Conservation (phyloP, 805 yeast genomes). For the Pichia rugopelliculosa region DNA sequence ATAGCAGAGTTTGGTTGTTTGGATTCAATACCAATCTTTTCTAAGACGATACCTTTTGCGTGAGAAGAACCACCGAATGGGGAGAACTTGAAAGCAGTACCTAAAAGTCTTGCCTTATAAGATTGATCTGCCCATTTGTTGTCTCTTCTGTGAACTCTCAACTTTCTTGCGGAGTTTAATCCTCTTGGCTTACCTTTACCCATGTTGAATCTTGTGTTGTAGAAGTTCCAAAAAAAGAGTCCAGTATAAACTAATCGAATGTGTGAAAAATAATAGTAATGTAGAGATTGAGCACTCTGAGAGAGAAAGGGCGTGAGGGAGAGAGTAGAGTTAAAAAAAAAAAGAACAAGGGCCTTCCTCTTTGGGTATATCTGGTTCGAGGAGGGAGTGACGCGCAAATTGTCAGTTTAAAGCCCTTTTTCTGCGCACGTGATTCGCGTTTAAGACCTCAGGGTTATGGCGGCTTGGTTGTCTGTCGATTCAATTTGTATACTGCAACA, state of each 20-base stretch:
- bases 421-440: not conserved
- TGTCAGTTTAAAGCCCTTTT: not conserved
- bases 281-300: not conserved
- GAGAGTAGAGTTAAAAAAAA: too few relatives aligned
- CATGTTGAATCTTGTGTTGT: slow-evolving; percentile 47
- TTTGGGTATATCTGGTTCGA: not conserved
- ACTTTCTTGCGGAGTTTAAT: slow-evolving; percentile 99
- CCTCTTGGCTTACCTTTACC: slow-evolving; percentile 99
- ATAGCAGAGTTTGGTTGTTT: slow-evolving; percentile 99
- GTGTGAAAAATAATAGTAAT: not conserved
- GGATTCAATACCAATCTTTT: slow-evolving; percentile 99
- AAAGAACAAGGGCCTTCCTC: not conserved
- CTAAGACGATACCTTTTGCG: slow-evolving; percentile 99
- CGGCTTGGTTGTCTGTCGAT: not conserved
- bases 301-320: too few relatives aligned
- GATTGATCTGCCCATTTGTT: slow-evolving; percentile 99
- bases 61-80: slow-evolving; percentile 99
- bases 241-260: not conserved
- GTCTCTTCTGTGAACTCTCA: slow-evolving; percentile 99
- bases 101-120: slow-evolving; percentile 98
- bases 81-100: slow-evolving; percentile 99
- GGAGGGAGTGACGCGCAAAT: not conserved
- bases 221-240: not conserved
- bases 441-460: not conserved
- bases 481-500: too few relatives aligned